Percentiles rank a stretch among this genome's conserved stretches.
Evolutionary conservation across 2,329 filamentous ascomycete species (phyloP).

Genomic region (Pestalotiopsis sp.): DNA sequence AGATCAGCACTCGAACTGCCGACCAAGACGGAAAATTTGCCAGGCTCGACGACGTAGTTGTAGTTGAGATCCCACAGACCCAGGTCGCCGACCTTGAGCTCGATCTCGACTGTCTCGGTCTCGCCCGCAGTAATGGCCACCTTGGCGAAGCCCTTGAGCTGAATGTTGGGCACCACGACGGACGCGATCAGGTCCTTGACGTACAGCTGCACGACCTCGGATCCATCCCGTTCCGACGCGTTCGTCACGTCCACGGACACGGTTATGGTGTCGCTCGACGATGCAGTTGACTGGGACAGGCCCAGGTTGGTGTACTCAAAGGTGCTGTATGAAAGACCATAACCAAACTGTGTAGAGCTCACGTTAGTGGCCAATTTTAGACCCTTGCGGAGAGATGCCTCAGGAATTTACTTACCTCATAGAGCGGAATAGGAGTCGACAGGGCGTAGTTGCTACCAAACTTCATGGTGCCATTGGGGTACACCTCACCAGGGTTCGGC

Average conservation of each 20-base stretch:
- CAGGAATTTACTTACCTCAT: slow-evolving; percentile 36
- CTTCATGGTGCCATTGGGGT: slow-evolving; percentile 61
- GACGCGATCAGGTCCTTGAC: slow-evolving; percentile 64
- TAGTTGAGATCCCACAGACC: slow-evolving; percentile 56
- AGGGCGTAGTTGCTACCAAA: slow-evolving; percentile 71
- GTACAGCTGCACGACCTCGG: slow-evolving; percentile 72
- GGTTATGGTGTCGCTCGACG: slow-evolving; percentile 54
- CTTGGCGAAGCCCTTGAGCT: slow-evolving; percentile 71
- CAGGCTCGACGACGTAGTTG: slow-evolving; percentile 60
- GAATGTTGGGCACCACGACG: slow-evolving; percentile 66
- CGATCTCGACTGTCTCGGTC: slow-evolving; percentile 54
- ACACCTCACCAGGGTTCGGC: slow-evolving; percentile 54
- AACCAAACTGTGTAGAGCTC: slow-evolving; percentile 55
- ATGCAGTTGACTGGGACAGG: slow-evolving; percentile 51
- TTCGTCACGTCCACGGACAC: slow-evolving; percentile 67
- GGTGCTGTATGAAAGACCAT: slow-evolving; percentile 66
- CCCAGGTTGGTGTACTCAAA: slow-evolving; percentile 61
- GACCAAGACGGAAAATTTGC: slow-evolving; percentile 65
- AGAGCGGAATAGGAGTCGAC: slow-evolving; percentile 60
- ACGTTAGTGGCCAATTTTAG: neutral
- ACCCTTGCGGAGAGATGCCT: neutral
- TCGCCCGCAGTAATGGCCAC: slow-evolving; percentile 62
- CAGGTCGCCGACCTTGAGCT: slow-evolving; percentile 58
- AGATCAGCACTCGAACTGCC: slow-evolving; percentile 63
- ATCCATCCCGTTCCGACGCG: slow-evolving; percentile 56